Evolutionary conservation across 495 filamentous ascomycete genomes (phyloP).

Genomic region (Aspergillus sclerotioniger): DNA sequence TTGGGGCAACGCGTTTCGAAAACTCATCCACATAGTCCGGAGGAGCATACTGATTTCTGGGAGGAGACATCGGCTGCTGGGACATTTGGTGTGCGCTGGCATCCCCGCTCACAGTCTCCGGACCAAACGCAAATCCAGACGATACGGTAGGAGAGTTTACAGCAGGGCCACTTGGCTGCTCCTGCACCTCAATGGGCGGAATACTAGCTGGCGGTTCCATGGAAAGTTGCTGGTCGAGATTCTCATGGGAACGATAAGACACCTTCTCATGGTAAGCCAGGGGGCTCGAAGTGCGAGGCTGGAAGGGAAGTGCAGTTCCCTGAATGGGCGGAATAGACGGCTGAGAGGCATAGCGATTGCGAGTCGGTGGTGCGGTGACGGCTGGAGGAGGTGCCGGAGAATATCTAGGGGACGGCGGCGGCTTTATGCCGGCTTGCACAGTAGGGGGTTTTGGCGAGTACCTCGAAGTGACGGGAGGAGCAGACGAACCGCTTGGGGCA

Average conservation of each 20-base stretch:
- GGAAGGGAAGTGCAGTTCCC: constrained; percentile 62
- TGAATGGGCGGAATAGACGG: constrained; percentile 44
- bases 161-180: constrained; percentile 21
- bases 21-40: constrained; percentile 54
- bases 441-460: constrained; percentile 42
- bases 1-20: constrained; percentile 47
- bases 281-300: constrained; percentile 82
- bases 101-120: neutral
- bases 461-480: constrained; percentile 36
- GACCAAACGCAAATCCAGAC: constrained; percentile 8
- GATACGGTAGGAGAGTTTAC: constrained; percentile 15
- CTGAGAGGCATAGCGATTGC: constrained; percentile 51
- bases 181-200: constrained; percentile 21
- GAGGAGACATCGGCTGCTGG: constrained; percentile 28
- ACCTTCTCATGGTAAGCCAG: constrained; percentile 62
- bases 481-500: constrained; percentile 34
- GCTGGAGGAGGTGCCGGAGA: constrained; percentile 46
- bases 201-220: constrained; percentile 29
- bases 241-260: constrained; percentile 35
- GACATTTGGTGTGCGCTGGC: constrained; percentile 9
- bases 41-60: constrained; percentile 40
- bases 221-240: constrained; percentile 24
- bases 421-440: constrained; percentile 31
- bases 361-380: constrained; percentile 34
- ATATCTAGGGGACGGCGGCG: constrained; percentile 36